Evolutionary conservation across 2,329 filamentous ascomycete species (phyloP), one percentile per base, ranked within the genome.

Genomic region (Rhytidhysteron rufulum): DNA sequence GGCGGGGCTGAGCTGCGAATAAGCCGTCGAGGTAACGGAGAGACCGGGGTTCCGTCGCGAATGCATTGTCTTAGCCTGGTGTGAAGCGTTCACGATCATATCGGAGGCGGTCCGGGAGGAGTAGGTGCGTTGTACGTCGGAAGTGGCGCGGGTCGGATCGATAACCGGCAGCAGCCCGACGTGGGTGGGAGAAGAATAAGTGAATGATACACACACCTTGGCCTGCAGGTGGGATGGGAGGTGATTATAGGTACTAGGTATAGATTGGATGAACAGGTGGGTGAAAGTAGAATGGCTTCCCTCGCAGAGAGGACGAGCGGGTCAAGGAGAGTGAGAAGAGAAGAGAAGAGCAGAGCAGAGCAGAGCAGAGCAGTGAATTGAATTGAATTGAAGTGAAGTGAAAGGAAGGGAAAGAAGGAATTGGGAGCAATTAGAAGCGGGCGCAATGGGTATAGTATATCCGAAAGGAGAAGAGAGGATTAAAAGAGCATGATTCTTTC

Each of bases 31-130:
- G 34, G 67, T 67, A 34, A 70, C 65, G n/a, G 66, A 68, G 39
- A 72, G 61, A 48, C 66, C 68, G 11, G 69, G 70, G 50, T 72
- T 73, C 44, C 69, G 60, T 48, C 70, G 62, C 48, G 66, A 67
- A 47, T 70, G 66, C 70, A 73, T 73, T 36, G 53, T 65, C 44
- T 56, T 62, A 27, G 57, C 44, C 44, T 61, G 60, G 29, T 59
- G 48, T 20, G 58, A 54, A 19, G 56, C 54, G 51, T 63, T 62
- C 44, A 63, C 57, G 45, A 65, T 51, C 62, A 65, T 65, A 34
- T 44, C 45, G 47, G 20, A 22, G 11, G 15, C 21, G 19, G 19
- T 6, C 13, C 11, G n/a, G 34, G 36, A 6, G 27, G 27, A 15
- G 5, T 25, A 24, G 22, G 16, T 17, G 17, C 16, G 15, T 6